phyloP scores from a whole-genome alignment of 2,329 filamentous ascomycete genomes.

The Gnomoniopsis sp. region DNA sequence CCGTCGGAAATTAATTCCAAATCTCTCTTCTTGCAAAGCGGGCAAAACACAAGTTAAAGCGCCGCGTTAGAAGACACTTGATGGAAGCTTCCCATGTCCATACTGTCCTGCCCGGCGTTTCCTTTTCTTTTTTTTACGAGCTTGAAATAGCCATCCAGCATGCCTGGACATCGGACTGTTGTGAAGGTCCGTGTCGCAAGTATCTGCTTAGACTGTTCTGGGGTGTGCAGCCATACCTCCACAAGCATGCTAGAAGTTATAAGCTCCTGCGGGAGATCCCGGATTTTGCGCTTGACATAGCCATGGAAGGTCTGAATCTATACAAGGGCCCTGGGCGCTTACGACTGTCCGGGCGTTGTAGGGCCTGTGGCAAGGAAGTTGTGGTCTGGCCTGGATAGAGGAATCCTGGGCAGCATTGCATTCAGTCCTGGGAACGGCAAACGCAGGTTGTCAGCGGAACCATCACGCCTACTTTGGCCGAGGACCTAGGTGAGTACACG shows the following conservation, averaged over 20 bases:
- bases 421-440: too few species aligned
- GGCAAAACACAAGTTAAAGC: neutral
- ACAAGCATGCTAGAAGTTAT: neutral
- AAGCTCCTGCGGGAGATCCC: neutral
- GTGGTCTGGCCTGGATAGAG: too few species aligned
- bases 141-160: neutral
- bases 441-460: too few species aligned
- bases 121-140: neutral
- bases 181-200: neutral
- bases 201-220: neutral
- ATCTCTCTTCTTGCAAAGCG: neutral
- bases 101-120: neutral
- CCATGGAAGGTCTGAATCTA: neutral
- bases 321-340: neutral
- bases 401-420: too few species aligned
- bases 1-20: constrained; percentile 4
- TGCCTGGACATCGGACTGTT: neutral
- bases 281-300: neutral
- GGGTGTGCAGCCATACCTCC: neutral
- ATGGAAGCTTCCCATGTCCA: neutral
- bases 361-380: too few species aligned
- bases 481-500: too few species aligned
- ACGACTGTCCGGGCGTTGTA: too few species aligned
- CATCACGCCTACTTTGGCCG: too few species aligned
- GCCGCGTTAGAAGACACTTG: neutral